A percentile compares a stretch with the other conserved stretches of the same genome.
Evolutionary conservation across 1,139 yeast genomes (phyloP).

Genomic region (Pichia terricola): DNA sequence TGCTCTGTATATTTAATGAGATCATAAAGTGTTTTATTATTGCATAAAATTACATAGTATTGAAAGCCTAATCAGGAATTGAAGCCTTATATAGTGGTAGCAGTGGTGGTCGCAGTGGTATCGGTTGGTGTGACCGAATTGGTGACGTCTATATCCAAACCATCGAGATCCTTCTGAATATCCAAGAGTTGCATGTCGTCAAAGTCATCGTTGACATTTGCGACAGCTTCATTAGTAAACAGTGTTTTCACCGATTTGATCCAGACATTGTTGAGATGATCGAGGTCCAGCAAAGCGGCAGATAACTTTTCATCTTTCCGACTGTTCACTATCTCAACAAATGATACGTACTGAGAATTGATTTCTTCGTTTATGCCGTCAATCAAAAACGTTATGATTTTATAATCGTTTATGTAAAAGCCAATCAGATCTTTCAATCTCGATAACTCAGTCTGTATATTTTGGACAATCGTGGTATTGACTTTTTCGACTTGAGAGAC

Average conservation of each 20-base stretch:
- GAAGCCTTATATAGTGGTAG: no score
- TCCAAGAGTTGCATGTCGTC: slow-evolving; percentile 1
- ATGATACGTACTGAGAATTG: slow-evolving; percentile 38
- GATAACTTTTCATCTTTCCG: not conserved
- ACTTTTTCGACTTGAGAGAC: slow-evolving; percentile 10
- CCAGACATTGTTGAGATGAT: slow-evolving; percentile 41
- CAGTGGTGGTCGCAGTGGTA: no score
- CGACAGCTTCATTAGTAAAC: slow-evolving; percentile 13
- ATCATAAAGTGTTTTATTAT: no score
- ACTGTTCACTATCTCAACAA: slow-evolving; percentile 24
- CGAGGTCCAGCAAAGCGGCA: slow-evolving; percentile 41
- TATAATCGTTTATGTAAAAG: slow-evolving; percentile 30
- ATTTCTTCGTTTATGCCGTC: slow-evolving; percentile 55
- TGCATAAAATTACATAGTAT: no score
- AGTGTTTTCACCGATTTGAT: slow-evolving; percentile 33
- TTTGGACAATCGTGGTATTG: slow-evolving; percentile 32
- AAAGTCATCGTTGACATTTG: slow-evolving; percentile 10
- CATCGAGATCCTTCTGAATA: slow-evolving; percentile 7
- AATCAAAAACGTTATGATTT: slow-evolving; percentile 38
- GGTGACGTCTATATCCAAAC: not conserved
- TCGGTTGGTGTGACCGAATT: no score
- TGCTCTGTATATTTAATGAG: no score
- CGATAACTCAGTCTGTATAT: slow-evolving; percentile 45
- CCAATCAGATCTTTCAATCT: slow-evolving; percentile 42
- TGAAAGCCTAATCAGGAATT: no score